phyloP scores from a whole-genome alignment of 305 asterid genomes.

The Lippia alba region DNA sequence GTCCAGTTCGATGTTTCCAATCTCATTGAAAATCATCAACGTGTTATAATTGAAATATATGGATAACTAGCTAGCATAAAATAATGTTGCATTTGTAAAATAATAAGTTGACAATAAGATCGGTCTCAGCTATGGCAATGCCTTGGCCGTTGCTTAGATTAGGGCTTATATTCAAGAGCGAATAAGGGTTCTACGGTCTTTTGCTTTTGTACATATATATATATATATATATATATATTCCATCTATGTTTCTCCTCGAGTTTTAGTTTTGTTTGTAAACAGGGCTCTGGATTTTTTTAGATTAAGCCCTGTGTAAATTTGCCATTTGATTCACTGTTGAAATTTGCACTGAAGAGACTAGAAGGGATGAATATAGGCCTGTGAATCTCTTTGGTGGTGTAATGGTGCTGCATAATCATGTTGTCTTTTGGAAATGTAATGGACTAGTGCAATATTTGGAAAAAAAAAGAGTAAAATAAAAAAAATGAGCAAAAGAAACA shows the following conservation, averaged over 20 bases:
- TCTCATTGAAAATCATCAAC: too few relatives aligned
- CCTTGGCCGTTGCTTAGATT: constrained; percentile 54
- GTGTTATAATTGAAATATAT: too few relatives aligned
- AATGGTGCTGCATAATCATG: constrained; percentile 14
- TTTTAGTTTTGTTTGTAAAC: constrained; percentile 25
- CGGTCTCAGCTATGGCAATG: constrained; percentile 44
- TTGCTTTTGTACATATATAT: constrained; percentile 33
- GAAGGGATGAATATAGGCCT: neutral
- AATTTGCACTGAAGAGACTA: constrained; percentile 6
- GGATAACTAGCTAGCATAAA: too few relatives aligned
- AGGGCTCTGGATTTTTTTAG: constrained; percentile 53
- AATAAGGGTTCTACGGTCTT: constrained; percentile 21
- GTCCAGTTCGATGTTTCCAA: too few relatives aligned
- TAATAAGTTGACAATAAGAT: constrained; percentile 37
- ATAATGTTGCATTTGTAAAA: too few relatives aligned
- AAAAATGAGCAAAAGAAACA: too few relatives aligned
- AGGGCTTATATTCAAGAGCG: neutral
- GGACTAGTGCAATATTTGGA: constrained; percentile 27
- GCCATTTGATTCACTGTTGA: constrained; percentile 28
- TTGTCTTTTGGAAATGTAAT: constrained; percentile 24
- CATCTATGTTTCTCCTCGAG: neutral
- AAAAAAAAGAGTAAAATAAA: too few relatives aligned
- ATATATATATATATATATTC: too few relatives aligned
- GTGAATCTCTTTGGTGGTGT: constrained; percentile 20
- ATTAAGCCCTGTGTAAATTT: constrained; percentile 38